These are phyloP conservation scores for Ilyonectria destructans DNA, from an alignment of 2,329 filamentous ascomycete species.

Conservation along the genomic window DNA sequence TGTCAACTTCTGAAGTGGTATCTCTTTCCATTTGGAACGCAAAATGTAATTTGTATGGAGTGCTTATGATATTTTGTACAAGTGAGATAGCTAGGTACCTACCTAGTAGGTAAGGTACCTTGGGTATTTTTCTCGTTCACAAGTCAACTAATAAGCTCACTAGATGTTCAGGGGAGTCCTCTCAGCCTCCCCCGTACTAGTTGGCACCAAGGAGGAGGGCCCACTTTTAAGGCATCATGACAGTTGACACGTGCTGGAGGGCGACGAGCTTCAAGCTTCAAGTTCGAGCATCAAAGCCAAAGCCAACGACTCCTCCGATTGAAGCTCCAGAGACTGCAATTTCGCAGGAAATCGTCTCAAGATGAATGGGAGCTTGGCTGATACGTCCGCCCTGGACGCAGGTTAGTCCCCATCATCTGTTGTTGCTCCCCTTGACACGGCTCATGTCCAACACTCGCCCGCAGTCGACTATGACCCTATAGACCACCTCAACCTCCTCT, in stretches of 20 bases:
- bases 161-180: constrained; percentile 27
- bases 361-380: constrained; percentile 60
- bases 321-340: constrained; percentile 19
- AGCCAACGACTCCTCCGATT: constrained; percentile 15
- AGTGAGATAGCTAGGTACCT: too few species aligned
- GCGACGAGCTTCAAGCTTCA: constrained; percentile 15
- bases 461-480: constrained; percentile 90
- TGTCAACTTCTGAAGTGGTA: background rate
- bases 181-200: constrained; percentile 39
- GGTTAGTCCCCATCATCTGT: constrained; percentile 53
- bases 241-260: constrained; percentile 49
- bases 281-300: constrained; percentile 19
- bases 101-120: too few species aligned
- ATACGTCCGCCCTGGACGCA: constrained; percentile 61
- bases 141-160: background rate
- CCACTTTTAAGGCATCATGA: constrained; percentile 49
- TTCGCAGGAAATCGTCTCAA: constrained; percentile 29
- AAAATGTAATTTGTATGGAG: background rate
- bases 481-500: constrained; percentile 92
- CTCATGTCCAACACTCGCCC: constrained; percentile 40
- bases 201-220: constrained; percentile 20
- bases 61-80: background rate
- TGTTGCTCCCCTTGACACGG: constrained; percentile 29
- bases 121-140: too few species aligned
- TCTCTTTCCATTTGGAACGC: background rate